Evolutionary conservation across 164 flowering plant genomes (phyloP).

Genomic region (Akebia trifoliata): DNA sequence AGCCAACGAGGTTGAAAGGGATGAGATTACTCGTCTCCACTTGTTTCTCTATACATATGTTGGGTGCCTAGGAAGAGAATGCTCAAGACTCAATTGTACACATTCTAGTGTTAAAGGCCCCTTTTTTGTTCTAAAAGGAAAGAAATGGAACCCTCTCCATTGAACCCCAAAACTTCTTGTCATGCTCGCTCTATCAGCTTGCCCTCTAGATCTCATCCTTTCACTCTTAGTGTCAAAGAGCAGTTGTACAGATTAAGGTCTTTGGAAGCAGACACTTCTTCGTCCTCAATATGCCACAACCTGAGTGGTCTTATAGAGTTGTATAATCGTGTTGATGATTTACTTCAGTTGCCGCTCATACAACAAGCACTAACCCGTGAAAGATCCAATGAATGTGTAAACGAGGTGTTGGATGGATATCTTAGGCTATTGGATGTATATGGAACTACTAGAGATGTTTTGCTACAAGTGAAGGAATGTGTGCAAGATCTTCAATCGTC

Average conservation of each 20-base stretch:
- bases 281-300: neutral
- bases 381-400: neutral
- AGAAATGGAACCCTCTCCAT: neutral
- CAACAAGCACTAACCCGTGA: neutral
- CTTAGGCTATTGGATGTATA: conserved; percentile 6
- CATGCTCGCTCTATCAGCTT: conserved; percentile 20
- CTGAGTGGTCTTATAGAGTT: conserved; percentile 5
- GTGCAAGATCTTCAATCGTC: conserved; percentile 6
- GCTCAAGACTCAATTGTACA: neutral
- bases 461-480: conserved; percentile 1
- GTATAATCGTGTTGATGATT: neutral
- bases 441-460: conserved; percentile 2
- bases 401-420: conserved; percentile 16
- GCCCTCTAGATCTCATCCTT: conserved; percentile 19
- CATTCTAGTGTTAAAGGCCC: neutral
- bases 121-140: neutral
- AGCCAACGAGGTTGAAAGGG: no score
- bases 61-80: neutral
- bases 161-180: neutral
- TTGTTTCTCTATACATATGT: neutral
- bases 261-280: conserved; percentile 7
- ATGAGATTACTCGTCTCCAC: neutral
- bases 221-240: conserved; percentile 10
- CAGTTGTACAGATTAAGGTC: conserved; percentile 8
- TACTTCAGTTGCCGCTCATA: conserved; percentile 8